Evolutionary conservation across 805 yeast genomes (phyloP).

Genomic region (Hyphopichia homilentoma): DNA sequence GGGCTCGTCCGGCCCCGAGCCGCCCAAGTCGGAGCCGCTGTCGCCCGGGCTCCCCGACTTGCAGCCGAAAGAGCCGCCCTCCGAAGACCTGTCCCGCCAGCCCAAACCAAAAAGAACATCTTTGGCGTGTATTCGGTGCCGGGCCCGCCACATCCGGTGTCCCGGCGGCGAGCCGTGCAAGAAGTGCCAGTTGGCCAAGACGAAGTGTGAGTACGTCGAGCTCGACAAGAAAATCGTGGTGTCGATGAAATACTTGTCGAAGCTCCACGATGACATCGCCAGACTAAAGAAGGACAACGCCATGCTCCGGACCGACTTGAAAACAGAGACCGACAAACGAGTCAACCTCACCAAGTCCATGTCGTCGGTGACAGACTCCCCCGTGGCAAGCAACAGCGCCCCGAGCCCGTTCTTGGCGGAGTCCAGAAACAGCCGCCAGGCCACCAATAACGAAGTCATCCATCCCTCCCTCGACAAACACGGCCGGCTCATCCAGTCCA

Average conservation of each 20-base stretch:
- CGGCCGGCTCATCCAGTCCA: slow-evolving; percentile 67
- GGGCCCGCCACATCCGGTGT: slow-evolving; percentile 70
- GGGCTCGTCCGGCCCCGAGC: too few species aligned
- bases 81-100: not conserved
- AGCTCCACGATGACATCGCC: slow-evolving; percentile 65
- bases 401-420: slow-evolving; percentile 1
- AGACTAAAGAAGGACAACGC: slow-evolving; percentile 65
- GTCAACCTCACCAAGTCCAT: not conserved
- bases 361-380: not conserved
- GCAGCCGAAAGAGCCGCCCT: too few species aligned
- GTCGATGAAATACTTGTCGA: slow-evolving; percentile 64
- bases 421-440: not conserved
- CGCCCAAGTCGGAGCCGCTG: too few species aligned
- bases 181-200: slow-evolving; percentile 53
- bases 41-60: too few species aligned
- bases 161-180: slow-evolving; percentile 76
- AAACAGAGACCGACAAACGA: slow-evolving; percentile 20
- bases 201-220: slow-evolving; percentile 66
- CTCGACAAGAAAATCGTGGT: slow-evolving; percentile 72
- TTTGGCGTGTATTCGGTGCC: slow-evolving; percentile 61
- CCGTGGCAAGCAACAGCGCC: not conserved
- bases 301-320: slow-evolving; percentile 43
- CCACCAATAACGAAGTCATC: slow-evolving; percentile 44
- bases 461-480: slow-evolving; percentile 70
- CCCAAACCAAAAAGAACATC: slow-evolving; percentile 27